A percentile compares a stretch with the other conserved stretches of the same genome.
Conservation (phyloP, 1,284 basidiomycete species). For the Puccinia sorghi region DNA sequence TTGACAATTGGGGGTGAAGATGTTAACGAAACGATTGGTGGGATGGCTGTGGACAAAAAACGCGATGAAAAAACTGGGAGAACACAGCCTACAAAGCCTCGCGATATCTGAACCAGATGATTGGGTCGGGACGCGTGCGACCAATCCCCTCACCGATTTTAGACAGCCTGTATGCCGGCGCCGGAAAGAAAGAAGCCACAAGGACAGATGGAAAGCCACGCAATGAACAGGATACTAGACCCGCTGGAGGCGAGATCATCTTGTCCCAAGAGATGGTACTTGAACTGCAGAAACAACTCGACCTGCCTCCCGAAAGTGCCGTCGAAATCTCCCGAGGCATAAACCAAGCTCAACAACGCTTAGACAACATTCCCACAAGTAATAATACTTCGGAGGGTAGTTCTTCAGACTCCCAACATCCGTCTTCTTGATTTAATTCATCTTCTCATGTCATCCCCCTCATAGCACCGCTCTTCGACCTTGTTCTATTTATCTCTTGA, state of each 20-base stretch:
- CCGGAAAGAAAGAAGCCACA: neutral
- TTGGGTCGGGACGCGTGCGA: neutral
- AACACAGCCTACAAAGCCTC: constrained; percentile 20
- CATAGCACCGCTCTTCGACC: no score
- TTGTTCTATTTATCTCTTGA: neutral
- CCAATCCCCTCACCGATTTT: neutral
- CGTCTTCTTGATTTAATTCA: neutral
- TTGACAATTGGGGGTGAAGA: neutral
- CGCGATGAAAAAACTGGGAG: no score
- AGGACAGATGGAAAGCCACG: neutral
- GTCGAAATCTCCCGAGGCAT: constrained; percentile 11
- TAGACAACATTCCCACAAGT: neutral
- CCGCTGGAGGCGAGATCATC: constrained; percentile 5
- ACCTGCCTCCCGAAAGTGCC: constrained; percentile 5
- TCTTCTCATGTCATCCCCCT: neutral
- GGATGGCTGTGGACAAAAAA: neutral
- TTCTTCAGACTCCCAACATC: neutral
- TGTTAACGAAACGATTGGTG: neutral
- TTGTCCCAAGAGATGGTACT: constrained; percentile 23
- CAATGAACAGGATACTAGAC: neutral
- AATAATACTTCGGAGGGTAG: neutral
- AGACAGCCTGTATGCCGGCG: constrained; percentile 5
- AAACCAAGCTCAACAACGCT: constrained; percentile 12
- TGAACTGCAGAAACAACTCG: constrained; percentile 24
- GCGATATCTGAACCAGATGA: constrained; percentile 13